Evolutionary conservation across 495 filamentous ascomycete species (phyloP).

Genomic region (Trichoderma parareesei): DNA sequence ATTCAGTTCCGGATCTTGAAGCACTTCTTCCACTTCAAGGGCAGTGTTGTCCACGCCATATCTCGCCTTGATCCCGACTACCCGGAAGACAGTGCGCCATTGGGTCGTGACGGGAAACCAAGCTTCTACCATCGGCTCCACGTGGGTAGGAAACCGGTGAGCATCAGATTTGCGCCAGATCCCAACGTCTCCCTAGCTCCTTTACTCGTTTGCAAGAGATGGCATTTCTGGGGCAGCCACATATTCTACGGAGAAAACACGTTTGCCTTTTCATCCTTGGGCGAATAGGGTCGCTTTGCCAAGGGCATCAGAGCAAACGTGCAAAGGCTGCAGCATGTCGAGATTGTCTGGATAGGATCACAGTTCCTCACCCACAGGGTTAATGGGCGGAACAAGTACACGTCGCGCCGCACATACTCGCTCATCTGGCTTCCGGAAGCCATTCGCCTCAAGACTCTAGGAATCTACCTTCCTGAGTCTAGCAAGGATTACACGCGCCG

Average conservation of each 20-base stretch:
- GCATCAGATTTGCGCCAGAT: slow-evolving; percentile 17
- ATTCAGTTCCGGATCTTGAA: slow-evolving; percentile 26
- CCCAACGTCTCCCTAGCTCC: slow-evolving; percentile 21
- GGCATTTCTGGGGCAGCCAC: slow-evolving; percentile 27
- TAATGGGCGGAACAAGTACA: not conserved
- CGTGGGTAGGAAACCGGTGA: slow-evolving; percentile 20
- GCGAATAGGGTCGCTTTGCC: slow-evolving; percentile 33
- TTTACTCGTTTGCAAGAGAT: slow-evolving; percentile 26
- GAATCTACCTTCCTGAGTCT: slow-evolving; percentile 29
- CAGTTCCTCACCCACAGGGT: slow-evolving; percentile 17
- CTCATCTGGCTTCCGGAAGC: slow-evolving; percentile 23
- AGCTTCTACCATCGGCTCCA: slow-evolving; percentile 25
- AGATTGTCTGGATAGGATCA: slow-evolving; percentile 24
- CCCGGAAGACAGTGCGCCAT: slow-evolving; percentile 17
- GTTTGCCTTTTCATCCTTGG: slow-evolving; percentile 36
- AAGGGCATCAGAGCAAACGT: slow-evolving; percentile 24
- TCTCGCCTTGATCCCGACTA: slow-evolving; percentile 29
- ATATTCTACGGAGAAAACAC: slow-evolving; percentile 37
- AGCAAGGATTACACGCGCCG: slow-evolving; percentile 18
- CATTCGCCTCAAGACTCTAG: slow-evolving; percentile 25
- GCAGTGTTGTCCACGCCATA: slow-evolving; percentile 27
- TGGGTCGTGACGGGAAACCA: not conserved
- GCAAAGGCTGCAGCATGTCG: slow-evolving; percentile 29
- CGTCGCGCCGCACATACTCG: slow-evolving; percentile 22
- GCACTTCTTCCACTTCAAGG: slow-evolving; percentile 19